phyloP scores from a whole-genome alignment of 2,329 filamentous ascomycete species.

The Ophiobolus disseminans region DNA sequence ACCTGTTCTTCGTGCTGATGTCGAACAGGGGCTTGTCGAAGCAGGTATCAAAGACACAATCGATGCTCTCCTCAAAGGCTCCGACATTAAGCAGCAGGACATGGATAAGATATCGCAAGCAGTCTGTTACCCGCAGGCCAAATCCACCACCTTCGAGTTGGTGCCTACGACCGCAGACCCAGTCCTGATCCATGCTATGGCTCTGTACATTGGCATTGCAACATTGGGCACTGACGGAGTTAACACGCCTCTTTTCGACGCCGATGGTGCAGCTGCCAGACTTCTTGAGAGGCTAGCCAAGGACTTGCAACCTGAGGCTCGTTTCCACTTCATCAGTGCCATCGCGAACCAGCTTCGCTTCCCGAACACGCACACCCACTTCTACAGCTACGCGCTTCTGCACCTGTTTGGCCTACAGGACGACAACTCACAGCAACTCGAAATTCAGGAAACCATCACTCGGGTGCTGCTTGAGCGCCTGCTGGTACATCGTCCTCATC shows the following conservation, averaged over 20 bases:
- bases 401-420: conserved; percentile 72
- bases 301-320: conserved; percentile 75
- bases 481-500: conserved; percentile 88
- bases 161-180: conserved; percentile 73
- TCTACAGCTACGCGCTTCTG: conserved; percentile 85
- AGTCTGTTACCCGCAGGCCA: conserved; percentile 66
- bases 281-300: conserved; percentile 79
- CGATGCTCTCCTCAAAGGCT: conserved; percentile 58
- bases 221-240: conserved; percentile 68
- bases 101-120: conserved; percentile 79
- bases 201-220: conserved; percentile 80
- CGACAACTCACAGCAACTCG: conserved; percentile 70
- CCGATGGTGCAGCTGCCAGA: conserved; percentile 70
- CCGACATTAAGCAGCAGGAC: conserved; percentile 72
- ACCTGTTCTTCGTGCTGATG: conserved; percentile 70
- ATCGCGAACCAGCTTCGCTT: conserved; percentile 93
- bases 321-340: conserved; percentile 83
- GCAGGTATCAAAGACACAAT: conserved; percentile 62
- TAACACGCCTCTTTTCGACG: conserved; percentile 69
- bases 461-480: conserved; percentile 87
- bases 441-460: conserved; percentile 90
- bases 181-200: conserved; percentile 77
- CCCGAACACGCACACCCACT: conserved; percentile 88
- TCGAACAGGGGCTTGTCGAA: conserved; percentile 57
- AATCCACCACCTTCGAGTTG: conserved; percentile 70